A percentile compares a stretch with the other conserved stretches of the same genome.
Evolutionary conservation across 495 filamentous ascomycete genomes (phyloP).

Genomic region (Xylaria intraflava): DNA sequence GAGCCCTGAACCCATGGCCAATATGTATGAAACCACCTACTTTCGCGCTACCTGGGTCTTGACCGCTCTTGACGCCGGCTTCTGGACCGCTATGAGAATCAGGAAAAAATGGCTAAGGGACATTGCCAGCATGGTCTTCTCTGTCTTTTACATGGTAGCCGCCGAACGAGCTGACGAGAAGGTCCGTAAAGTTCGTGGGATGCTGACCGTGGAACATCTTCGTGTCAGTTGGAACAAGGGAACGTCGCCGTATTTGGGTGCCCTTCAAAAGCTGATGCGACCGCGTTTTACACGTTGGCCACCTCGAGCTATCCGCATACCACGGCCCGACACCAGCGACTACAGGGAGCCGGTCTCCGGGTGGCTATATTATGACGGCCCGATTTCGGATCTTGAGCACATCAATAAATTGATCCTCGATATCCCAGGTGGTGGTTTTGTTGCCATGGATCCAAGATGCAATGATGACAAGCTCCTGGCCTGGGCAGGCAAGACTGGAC

Average conservation of each 20-base stretch:
- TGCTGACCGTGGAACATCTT: conserved; percentile 84
- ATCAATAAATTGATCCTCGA: conserved; percentile 80
- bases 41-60: conserved; percentile 97
- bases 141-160: conserved; percentile 81
- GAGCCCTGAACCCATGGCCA: conserved; percentile 86
- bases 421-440: conserved; percentile 90
- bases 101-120: conserved; percentile 75
- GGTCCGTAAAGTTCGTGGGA: conserved; percentile 81
- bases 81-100: conserved; percentile 97
- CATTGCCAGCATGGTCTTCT: conserved; percentile 73
- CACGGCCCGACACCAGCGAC: conserved; percentile 65
- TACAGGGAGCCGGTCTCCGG: conserved; percentile 77
- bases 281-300: conserved; percentile 73
- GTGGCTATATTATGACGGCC: conserved; percentile 94
- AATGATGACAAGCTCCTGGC: conserved; percentile 88
- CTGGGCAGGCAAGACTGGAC: conserved; percentile 78
- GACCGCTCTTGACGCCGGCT: conserved; percentile 90
- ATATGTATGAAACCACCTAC: conserved; percentile 90
- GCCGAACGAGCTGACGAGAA: conserved; percentile 96
- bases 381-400: conserved; percentile 65
- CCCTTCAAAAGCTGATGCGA: conserved; percentile 61
- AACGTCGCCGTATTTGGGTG: conserved; percentile 72
- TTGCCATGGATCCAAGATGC: conserved; percentile 86
- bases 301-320: conserved; percentile 76
- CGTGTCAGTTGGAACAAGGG: conserved; percentile 94